These are phyloP conservation scores for Schizochytrium sp. DNA, from an alignment of 108 stramenopile species.

Conservation along the genomic window DNA sequence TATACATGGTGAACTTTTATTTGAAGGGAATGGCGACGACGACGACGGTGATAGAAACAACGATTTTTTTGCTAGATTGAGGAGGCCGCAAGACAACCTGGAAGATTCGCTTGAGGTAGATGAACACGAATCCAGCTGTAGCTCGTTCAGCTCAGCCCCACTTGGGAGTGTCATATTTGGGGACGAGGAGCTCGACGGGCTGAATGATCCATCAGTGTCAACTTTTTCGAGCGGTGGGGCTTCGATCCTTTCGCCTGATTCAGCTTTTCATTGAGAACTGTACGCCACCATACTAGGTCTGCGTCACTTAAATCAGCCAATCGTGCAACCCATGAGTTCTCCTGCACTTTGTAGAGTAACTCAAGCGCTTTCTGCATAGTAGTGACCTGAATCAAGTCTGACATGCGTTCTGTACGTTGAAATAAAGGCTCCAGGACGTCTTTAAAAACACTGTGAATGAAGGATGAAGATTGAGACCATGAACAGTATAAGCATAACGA, in stretches of 20 bases:
- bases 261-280: neutral
- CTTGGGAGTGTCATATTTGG: neutral
- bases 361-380: neutral
- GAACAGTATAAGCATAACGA: neutral
- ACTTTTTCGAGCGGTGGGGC: conserved; percentile 19
- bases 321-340: neutral
- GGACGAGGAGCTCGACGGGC: neutral
- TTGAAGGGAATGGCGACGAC: too few relatives aligned
- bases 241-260: conserved; percentile 23
- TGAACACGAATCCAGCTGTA: neutral
- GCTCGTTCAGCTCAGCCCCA: conserved; percentile 3
- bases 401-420: neutral
- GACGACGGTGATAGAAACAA: too few relatives aligned
- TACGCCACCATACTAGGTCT: conserved; percentile 8
- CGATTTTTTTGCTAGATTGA: too few relatives aligned
- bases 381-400: too few relatives aligned
- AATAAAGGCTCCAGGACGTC: neutral
- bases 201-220: neutral
- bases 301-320: neutral
- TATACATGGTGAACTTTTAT: too few relatives aligned
- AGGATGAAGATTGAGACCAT: conserved; percentile 7
- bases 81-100: too few relatives aligned
- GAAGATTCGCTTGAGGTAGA: too few relatives aligned
- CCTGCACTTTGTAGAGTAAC: neutral
- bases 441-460: neutral